Percentiles rank a stretch among this genome's conserved stretches.
Evolutionary conservation across 2,329 filamentous ascomycete genomes (phyloP).

Genomic region (Phyllosticta citrichinensis): DNA sequence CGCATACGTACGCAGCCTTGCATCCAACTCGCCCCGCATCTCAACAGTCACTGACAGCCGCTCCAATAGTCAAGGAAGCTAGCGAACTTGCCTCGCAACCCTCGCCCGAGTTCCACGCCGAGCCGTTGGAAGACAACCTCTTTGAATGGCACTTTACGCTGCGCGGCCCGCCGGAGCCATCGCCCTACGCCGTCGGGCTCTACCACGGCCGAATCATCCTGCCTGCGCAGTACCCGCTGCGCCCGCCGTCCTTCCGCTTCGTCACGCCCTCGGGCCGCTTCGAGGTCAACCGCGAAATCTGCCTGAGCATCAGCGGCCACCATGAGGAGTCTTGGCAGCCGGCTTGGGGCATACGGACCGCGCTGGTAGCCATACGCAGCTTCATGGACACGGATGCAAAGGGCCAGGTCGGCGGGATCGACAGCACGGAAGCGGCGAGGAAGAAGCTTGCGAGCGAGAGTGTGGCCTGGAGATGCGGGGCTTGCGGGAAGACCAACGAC

Average conservation of each 20-base stretch:
- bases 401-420: slow-evolving; percentile 84
- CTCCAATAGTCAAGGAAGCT: slow-evolving; percentile 67
- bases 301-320: slow-evolving; percentile 83
- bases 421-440: slow-evolving; percentile 46
- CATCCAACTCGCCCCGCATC: slow-evolving; percentile 13
- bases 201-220: slow-evolving; percentile 95
- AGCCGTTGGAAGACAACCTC: slow-evolving; percentile 77
- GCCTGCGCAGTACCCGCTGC: slow-evolving; percentile 79
- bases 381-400: slow-evolving; percentile 90
- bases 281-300: slow-evolving; percentile 94
- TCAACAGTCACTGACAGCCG: slow-evolving; percentile 15
- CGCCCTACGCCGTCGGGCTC: slow-evolving; percentile 68
- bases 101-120: slow-evolving; percentile 74
- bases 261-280: slow-evolving; percentile 85
- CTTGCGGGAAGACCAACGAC: slow-evolving; percentile 60
- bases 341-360: slow-evolving; percentile 91
- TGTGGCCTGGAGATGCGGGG: slow-evolving; percentile 54
- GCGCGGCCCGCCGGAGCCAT: slow-evolving; percentile 70
- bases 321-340: slow-evolving; percentile 99
- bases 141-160: slow-evolving; percentile 99
- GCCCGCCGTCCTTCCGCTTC: slow-evolving; percentile 93
- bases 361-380: slow-evolving; percentile 64
- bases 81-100: slow-evolving; percentile 71
- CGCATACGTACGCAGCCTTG: slow-evolving; percentile 56
- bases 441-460: slow-evolving; percentile 60